Evolutionary conservation across 108 stramenopile species (phyloP).

Genomic region (Nannochloropsis granulata): DNA sequence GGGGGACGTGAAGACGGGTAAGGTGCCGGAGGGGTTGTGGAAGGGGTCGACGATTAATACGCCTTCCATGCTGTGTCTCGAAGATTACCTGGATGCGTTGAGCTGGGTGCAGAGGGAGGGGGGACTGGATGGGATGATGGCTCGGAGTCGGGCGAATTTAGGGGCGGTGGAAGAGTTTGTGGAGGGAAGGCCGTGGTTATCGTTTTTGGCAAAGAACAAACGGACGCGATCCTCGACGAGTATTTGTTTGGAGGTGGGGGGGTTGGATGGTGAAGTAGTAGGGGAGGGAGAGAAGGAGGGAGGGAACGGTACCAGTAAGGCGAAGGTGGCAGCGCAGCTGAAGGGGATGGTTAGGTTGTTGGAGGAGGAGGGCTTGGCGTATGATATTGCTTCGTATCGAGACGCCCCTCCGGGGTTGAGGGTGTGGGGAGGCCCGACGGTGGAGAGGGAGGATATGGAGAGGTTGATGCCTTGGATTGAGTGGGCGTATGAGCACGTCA

Average conservation of each 20-base stretch:
- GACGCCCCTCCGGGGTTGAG: constrained; percentile 96
- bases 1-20: constrained; percentile 66
- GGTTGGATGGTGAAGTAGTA: constrained; percentile 38
- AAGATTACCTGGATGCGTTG: constrained; percentile 98
- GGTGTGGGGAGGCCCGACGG: constrained; percentile 99
- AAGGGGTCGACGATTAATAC: constrained; percentile 99
- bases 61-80: constrained; percentile 96
- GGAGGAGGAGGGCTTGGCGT: constrained; percentile 81
- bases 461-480: constrained; percentile 93
- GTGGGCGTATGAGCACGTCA: constrained; percentile 82
- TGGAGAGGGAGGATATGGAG: constrained; percentile 88
- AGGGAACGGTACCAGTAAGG: neutral
- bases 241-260: constrained; percentile 87
- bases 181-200: constrained; percentile 77
- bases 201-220: constrained; percentile 89
- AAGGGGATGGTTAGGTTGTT: constrained; percentile 82
- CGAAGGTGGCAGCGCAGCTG: constrained; percentile 30
- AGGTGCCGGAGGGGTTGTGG: constrained; percentile 79
- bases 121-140: constrained; percentile 74
- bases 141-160: constrained; percentile 60
- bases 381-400: constrained; percentile 96
- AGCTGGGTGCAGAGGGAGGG: constrained; percentile 80
- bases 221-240: constrained; percentile 81
- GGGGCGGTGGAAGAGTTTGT: constrained; percentile 79
- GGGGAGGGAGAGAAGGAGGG: neutral